A percentile compares a stretch with the other conserved stretches of the same genome.
Evolutionary conservation across 1,284 basidiomycete species (phyloP).

Genomic region (Puccinia coronata): DNA sequence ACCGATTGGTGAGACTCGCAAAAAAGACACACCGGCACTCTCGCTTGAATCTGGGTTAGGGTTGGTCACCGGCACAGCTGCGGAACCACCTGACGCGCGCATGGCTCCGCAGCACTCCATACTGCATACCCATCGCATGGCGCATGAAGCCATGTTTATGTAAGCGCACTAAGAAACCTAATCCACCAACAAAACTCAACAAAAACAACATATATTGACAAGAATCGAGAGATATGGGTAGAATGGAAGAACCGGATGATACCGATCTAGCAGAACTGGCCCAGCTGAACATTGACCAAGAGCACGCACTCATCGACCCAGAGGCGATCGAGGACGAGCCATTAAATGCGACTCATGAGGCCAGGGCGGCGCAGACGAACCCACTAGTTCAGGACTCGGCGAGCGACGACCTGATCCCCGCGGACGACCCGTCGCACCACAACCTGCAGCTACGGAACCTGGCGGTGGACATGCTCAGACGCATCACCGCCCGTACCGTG

Average conservation of each 20-base stretch:
- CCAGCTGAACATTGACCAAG: not conserved
- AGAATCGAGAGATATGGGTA: no score
- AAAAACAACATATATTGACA: no score
- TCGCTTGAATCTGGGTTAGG: not conserved
- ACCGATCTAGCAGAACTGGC: not conserved
- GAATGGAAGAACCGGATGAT: not conserved
- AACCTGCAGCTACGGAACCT: conserved; percentile 25
- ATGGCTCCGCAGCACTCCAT: no score
- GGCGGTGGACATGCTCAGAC: conserved; percentile 1
- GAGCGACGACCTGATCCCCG: conserved; percentile 26
- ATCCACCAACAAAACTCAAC: no score
- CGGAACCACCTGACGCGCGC: no score
- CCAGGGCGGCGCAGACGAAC: not conserved
- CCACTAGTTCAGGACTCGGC: not conserved
- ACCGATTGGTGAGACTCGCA: conserved; percentile 17
- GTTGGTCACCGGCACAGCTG: no score
- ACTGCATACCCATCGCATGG: no score
- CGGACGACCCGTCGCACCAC: conserved; percentile 18
- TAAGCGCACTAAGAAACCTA: no score
- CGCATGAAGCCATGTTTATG: no score
- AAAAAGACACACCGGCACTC: not conserved
- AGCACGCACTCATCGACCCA: not conserved
- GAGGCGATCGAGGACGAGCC: not conserved
- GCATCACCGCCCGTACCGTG: conserved; percentile 19
- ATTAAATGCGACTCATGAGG: no score